Conservation (phyloP, 352 stramenopile genomes). For the Phytophthora agathidicida region DNA sequence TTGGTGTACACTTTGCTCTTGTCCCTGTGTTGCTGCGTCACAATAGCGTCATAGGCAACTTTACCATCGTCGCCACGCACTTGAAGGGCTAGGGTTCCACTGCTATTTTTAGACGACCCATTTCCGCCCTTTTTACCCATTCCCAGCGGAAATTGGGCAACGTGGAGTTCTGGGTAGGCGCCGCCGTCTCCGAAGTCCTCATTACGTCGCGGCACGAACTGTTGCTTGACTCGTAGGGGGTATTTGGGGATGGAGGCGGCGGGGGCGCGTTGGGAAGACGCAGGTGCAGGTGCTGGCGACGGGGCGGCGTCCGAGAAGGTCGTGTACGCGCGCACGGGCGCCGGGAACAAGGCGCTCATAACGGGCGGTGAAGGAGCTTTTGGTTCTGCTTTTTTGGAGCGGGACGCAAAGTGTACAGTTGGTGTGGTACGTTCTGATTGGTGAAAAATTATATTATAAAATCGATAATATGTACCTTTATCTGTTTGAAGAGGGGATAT, state of each 20-base stretch:
- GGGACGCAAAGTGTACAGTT: not conserved
- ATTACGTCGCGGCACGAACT: slow-evolving; percentile 68
- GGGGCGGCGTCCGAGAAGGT: slow-evolving; percentile 57
- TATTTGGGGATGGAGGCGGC: slow-evolving; percentile 49
- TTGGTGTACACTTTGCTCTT: slow-evolving; percentile 96
- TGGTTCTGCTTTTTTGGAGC: too few species aligned
- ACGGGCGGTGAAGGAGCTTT: not conserved
- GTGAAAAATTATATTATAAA: too few species aligned
- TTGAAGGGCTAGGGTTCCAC: slow-evolving; percentile 87
- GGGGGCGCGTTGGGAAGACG: not conserved
- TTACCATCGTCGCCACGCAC: slow-evolving; percentile 91
- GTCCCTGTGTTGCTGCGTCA: slow-evolving; percentile 95
- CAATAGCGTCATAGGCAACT: slow-evolving; percentile 96
- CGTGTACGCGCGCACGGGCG: slow-evolving; percentile 75
- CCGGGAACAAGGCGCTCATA: slow-evolving; percentile 81
- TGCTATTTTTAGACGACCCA: slow-evolving; percentile 52
- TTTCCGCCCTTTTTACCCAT: slow-evolving; percentile 91
- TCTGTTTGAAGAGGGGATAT: too few species aligned
- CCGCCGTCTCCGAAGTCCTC: slow-evolving; percentile 98
- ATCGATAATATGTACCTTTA: slow-evolving; percentile 4
- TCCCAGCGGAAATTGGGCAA: slow-evolving; percentile 96
- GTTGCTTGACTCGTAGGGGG: slow-evolving; percentile 50
- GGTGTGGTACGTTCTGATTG: slow-evolving; percentile 2
- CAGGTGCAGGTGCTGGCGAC: slow-evolving; percentile 10
- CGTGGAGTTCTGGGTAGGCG: slow-evolving; percentile 98